Percentiles rank a stretch among this genome's conserved stretches.
phyloP scores from a whole-genome alignment of 1,284 basidiomycete species.

The Melampsora larici-populina region DNA sequence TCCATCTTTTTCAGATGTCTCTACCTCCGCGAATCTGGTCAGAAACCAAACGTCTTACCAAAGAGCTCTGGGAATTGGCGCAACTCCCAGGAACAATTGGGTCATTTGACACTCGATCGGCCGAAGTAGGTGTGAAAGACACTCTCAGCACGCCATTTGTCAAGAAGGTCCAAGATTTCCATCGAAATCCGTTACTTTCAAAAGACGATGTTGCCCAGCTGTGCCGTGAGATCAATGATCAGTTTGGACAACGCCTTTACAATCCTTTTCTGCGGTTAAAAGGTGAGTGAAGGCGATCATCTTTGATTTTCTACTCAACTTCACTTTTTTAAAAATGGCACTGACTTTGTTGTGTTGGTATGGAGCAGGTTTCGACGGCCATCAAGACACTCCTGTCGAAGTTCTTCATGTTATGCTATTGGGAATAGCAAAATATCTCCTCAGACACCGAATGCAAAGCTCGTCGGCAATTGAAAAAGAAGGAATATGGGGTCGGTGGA shows the following conservation, averaged over 20 bases:
- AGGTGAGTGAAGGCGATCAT: neutral
- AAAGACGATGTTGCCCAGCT: neutral
- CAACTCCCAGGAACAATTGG: neutral
- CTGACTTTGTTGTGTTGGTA: too few species aligned
- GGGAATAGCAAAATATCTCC: too few species aligned
- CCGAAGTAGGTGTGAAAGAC: too few species aligned
- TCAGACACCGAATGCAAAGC: too few species aligned
- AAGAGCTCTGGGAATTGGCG: neutral
- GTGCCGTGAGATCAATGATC: neutral
- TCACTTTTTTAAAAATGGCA: neutral
- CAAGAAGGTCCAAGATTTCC: too few species aligned
- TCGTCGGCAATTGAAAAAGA: too few species aligned
- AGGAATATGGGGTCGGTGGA: too few species aligned
- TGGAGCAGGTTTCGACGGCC: neutral
- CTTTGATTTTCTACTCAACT: neutral
- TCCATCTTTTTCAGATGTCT: neutral
- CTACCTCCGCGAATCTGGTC: neutral
- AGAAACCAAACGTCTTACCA: neutral
- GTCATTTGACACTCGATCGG: neutral
- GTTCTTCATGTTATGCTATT: too few species aligned
- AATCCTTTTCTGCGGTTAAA: neutral
- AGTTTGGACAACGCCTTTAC: neutral
- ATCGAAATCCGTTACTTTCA: too few species aligned
- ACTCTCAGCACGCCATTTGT: too few species aligned
- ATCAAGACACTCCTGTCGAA: too few species aligned